Evolutionary conservation across 176 grass and related monocot species (phyloP).

Genomic region (Hordeum vulgare): DNA sequence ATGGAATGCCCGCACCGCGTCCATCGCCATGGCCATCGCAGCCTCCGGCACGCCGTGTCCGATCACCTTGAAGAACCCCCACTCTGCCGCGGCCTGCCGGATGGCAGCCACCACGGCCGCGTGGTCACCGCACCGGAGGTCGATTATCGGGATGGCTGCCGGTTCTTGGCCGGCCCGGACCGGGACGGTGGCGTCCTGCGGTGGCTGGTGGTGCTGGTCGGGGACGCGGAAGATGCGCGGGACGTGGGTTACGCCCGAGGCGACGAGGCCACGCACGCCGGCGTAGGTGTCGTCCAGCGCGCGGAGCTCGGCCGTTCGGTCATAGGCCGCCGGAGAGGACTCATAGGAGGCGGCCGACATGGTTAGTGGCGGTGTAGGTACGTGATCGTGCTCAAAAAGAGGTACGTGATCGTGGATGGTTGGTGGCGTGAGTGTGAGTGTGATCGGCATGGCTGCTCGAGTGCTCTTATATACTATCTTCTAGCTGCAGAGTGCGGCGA

Average conservation of each 20-base stretch:
- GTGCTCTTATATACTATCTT: no score
- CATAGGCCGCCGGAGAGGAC: neutral
- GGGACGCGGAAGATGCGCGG: constrained; percentile 41
- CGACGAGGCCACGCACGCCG: constrained; percentile 57
- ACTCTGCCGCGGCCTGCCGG: constrained; percentile 14
- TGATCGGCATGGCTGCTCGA: no score
- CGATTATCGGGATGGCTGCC: constrained; percentile 22
- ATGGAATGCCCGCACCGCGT: constrained; percentile 34
- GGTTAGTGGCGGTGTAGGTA: no score
- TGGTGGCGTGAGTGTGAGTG: no score
- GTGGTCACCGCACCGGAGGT: constrained; percentile 7
- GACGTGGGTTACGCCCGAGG: constrained; percentile 8
- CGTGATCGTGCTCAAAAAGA: no score
- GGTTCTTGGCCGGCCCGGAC: neutral
- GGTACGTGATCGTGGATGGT: no score
- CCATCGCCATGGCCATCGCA: neutral
- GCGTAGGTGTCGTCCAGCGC: constrained; percentile 43
- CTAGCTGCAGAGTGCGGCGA: no score
- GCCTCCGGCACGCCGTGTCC: constrained; percentile 30
- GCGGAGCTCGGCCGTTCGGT: constrained; percentile 35
- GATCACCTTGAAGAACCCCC: constrained; percentile 62
- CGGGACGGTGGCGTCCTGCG: no score
- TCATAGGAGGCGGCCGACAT: no score
- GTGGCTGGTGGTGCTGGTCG: neutral
- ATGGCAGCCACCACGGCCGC: neutral